Conservation (phyloP, 2,329 filamentous ascomycete genomes). For the Penicillium psychrosexuale region DNA sequence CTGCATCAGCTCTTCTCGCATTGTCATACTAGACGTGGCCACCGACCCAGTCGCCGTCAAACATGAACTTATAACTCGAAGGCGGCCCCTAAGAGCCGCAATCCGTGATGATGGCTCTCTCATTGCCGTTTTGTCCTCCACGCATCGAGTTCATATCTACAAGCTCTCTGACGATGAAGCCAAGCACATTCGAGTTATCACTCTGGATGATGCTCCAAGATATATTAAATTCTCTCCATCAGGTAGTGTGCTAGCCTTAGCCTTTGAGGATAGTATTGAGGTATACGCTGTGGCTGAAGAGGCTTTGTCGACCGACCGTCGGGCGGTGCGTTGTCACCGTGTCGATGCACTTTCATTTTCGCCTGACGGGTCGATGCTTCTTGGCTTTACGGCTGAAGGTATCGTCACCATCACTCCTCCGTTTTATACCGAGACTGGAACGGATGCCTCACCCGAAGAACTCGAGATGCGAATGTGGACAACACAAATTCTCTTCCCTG, state of each 20-base stretch:
- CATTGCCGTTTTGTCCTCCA: constrained; percentile 74
- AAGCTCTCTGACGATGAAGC: constrained; percentile 63
- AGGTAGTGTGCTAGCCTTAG: constrained; percentile 76
- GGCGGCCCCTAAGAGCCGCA: constrained; percentile 71
- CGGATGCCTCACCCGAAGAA: constrained; percentile 53
- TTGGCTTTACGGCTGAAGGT: constrained; percentile 69
- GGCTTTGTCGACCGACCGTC: constrained; percentile 62
- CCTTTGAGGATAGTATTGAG: constrained; percentile 85
- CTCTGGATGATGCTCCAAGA: constrained; percentile 73
- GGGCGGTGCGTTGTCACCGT: constrained; percentile 73
- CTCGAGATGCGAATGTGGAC: constrained; percentile 76
- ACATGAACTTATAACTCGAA: constrained; percentile 74
- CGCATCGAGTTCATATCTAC: constrained; percentile 85
- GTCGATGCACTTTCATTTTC: constrained; percentile 75
- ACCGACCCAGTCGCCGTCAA: constrained; percentile 60
- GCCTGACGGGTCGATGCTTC: constrained; percentile 70
- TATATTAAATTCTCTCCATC: constrained; percentile 78
- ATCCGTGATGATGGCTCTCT: constrained; percentile 74
- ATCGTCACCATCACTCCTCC: constrained; percentile 76
- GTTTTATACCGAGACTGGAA: constrained; percentile 62
- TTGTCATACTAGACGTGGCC: constrained; percentile 71
- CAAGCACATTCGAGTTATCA: constrained; percentile 68
- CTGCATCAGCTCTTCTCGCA: constrained; percentile 79
- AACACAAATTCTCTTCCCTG: constrained; percentile 78
- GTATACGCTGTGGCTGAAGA: constrained; percentile 70